Evolutionary conservation across 2,329 filamentous ascomycete species (phyloP).

Genomic region (Paraphaeosphaeria minitans): DNA sequence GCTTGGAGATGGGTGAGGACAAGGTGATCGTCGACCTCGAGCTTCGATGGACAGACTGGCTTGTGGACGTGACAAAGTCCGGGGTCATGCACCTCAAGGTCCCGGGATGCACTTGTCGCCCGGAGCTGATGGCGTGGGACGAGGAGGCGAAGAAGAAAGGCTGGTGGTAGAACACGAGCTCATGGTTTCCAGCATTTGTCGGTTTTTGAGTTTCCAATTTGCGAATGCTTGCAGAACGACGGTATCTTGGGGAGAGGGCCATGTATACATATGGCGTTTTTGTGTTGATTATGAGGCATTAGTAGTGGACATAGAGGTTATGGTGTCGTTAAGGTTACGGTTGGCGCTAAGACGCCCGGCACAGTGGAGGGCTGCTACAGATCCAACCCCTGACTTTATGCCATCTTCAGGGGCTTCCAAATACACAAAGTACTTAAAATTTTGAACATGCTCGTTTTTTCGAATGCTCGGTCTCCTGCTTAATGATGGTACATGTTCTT

Average conservation of each 20-base stretch:
- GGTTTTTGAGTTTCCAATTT: too few relatives aligned
- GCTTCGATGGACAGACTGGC: constrained; percentile 37
- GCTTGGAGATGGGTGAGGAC: constrained; percentile 32
- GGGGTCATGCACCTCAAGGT: constrained; percentile 39
- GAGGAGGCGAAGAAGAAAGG: constrained; percentile 13
- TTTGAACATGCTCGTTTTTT: background rate
- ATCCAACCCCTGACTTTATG: background rate
- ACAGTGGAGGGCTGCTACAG: background rate
- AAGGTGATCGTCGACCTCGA: constrained; percentile 31
- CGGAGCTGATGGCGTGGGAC: constrained; percentile 23
- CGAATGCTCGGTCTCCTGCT: background rate
- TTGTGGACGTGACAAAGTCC: constrained; percentile 27
- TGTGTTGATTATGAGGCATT: too few relatives aligned
- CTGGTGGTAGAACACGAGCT: background rate
- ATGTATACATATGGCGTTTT: background rate
- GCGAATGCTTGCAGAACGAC: too few relatives aligned
- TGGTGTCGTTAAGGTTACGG: background rate
- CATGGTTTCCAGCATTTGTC: too few relatives aligned
- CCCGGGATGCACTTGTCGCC: constrained; percentile 30
- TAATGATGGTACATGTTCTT: background rate
- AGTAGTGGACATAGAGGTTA: too few relatives aligned
- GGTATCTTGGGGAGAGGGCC: background rate
- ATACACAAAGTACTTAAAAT: background rate
- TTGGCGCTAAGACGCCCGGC: background rate
- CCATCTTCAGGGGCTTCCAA: background rate